Conservation (phyloP, 768 basidiomycete species). For the Leccinum sublutescens region DNA sequence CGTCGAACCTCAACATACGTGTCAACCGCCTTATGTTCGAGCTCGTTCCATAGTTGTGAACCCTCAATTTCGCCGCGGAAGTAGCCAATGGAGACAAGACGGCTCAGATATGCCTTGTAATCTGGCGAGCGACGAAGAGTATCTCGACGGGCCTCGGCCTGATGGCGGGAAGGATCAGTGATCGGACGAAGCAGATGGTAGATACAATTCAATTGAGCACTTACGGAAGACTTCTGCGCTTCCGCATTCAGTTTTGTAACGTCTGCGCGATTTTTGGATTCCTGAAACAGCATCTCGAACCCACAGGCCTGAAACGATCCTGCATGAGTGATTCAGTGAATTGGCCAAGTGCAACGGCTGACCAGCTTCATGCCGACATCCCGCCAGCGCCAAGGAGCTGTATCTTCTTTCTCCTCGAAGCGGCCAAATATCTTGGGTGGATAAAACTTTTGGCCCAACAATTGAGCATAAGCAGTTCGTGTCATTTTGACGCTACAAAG, state of each 20-base stretch:
- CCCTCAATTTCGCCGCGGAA: constrained; percentile 79
- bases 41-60: constrained; percentile 68
- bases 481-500: constrained; percentile 74
- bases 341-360: constrained; percentile 18
- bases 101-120: constrained; percentile 69
- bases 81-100: constrained; percentile 63
- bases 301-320: constrained; percentile 68
- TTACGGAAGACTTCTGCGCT: constrained; percentile 46
- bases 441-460: constrained; percentile 87
- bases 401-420: constrained; percentile 62
- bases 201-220: constrained; percentile 15
- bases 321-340: neutral
- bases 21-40: constrained; percentile 69
- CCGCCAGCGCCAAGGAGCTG: constrained; percentile 70
- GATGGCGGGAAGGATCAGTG: neutral
- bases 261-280: constrained; percentile 57
- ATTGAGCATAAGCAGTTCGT: constrained; percentile 90
- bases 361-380: constrained; percentile 95
- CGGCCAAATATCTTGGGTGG: constrained; percentile 87
- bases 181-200: neutral
- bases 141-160: constrained; percentile 69
- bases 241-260: constrained; percentile 36
- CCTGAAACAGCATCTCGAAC: constrained; percentile 95
- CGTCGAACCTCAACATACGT: constrained; percentile 62
- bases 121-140: constrained; percentile 63